A percentile compares a stretch with the other conserved stretches of the same genome.
Evolutionary conservation across 2,329 filamentous ascomycete genomes (phyloP).

Genomic region (Monilinia polystroma): DNA sequence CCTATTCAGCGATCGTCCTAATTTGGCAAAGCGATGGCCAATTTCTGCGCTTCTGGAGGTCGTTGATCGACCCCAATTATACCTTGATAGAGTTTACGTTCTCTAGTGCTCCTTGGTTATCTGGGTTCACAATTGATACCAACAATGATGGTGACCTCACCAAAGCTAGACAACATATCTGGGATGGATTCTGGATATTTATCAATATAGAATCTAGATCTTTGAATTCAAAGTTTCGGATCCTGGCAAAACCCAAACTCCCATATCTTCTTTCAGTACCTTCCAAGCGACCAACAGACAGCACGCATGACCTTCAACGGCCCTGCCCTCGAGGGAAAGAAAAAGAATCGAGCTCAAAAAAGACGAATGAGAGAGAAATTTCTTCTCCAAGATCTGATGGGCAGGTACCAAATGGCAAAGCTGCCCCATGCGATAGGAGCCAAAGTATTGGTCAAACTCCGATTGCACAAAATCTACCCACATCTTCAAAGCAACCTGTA

Average conservation of each 20-base stretch:
- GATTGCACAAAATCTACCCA: background rate
- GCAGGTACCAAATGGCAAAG: background rate
- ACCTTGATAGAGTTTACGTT: background rate
- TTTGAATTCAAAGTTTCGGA: background rate
- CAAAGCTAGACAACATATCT: slow-evolving; percentile 2
- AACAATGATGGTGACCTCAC: background rate
- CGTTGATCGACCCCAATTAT: background rate
- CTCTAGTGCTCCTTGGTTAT: background rate
- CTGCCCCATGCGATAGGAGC: background rate
- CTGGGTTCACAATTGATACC: slow-evolving; percentile 2
- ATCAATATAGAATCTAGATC: background rate
- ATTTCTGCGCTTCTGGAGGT: background rate
- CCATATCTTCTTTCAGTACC: background rate
- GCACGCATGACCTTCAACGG: background rate
- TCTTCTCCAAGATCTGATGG: background rate
- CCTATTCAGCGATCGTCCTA: background rate
- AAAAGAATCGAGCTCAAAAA: background rate
- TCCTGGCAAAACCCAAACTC: background rate
- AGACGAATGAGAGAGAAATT: too few species aligned
- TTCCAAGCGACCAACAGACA: background rate
- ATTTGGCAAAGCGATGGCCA: background rate
- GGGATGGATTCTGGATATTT: background rate
- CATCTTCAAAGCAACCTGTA: background rate
- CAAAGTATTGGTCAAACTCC: background rate
- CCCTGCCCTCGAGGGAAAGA: background rate